A percentile compares a stretch with the other conserved stretches of the same genome.
Conservation (phyloP, 1,139 yeast species). For the Blastobotrys malaysiensis region DNA sequence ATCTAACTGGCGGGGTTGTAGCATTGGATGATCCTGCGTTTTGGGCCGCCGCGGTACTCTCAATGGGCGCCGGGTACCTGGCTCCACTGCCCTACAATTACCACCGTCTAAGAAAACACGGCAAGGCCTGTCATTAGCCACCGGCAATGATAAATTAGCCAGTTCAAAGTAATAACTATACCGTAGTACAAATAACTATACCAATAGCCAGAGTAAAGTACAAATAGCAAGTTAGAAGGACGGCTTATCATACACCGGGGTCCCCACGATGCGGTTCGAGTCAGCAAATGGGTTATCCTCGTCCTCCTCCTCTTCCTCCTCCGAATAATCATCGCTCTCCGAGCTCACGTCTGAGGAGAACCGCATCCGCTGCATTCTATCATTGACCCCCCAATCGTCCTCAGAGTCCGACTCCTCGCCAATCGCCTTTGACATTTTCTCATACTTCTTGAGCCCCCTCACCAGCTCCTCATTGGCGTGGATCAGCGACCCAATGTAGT, state of each 20-base stretch:
- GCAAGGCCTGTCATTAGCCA: slow-evolving; percentile 1
- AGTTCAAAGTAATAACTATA: too few relatives aligned
- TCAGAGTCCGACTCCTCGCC: slow-evolving; percentile 42
- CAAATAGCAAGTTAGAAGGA: slow-evolving; percentile 1
- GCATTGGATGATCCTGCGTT: slow-evolving; percentile 2
- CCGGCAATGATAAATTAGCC: too few relatives aligned
- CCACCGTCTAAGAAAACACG: slow-evolving; percentile 1
- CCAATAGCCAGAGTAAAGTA: too few relatives aligned
- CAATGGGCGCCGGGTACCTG: slow-evolving; percentile 1
- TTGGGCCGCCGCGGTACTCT: slow-evolving; percentile 2
- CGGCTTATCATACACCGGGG: slow-evolving; percentile 11
- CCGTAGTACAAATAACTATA: too few relatives aligned
- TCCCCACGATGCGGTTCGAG: slow-evolving; percentile 35
- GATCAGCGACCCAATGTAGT: slow-evolving; percentile 75
- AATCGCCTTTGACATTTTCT: slow-evolving; percentile 48
- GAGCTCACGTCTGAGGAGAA: slow-evolving; percentile 24
- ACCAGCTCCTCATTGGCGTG: slow-evolving; percentile 89
- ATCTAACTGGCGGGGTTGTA: slow-evolving; percentile 3
- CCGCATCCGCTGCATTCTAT: slow-evolving; percentile 17
- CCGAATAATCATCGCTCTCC: slow-evolving; percentile 27
- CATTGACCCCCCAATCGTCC: background rate
- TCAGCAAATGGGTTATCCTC: slow-evolving; percentile 65
- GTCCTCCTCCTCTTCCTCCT: slow-evolving; percentile 17
- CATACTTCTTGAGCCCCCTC: slow-evolving; percentile 62
- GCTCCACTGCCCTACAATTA: slow-evolving; percentile 5